Conservation (phyloP, 768 basidiomycete species). For the Agrocybe pediades region DNA sequence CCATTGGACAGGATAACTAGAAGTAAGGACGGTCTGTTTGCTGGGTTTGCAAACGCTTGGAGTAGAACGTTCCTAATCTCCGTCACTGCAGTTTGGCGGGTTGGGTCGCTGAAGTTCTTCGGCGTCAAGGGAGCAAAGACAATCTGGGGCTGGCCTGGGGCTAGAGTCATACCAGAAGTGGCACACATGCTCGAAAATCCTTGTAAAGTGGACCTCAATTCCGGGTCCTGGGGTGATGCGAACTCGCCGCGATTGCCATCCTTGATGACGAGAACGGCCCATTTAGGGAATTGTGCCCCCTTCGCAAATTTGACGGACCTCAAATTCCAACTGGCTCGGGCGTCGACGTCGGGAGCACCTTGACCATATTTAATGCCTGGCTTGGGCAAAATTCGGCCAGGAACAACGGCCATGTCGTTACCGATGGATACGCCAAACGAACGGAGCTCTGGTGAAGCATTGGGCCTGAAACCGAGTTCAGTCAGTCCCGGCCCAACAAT, state of each 20-base stretch:
- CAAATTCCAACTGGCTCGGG: conserved; percentile 80
- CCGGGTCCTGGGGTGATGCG: conserved; percentile 49
- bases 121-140: conserved; percentile 48
- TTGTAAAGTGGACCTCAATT: conserved; percentile 42
- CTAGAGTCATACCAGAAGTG: conserved; percentile 61
- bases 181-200: conserved; percentile 68
- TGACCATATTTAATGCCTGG: conserved; percentile 64
- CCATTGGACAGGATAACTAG: conserved; percentile 67
- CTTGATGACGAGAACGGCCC: conserved; percentile 70
- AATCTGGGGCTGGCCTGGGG: conserved; percentile 34
- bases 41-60: conserved; percentile 37
- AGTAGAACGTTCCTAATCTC: conserved; percentile 49
- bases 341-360: conserved; percentile 46
- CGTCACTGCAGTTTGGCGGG: conserved; percentile 52
- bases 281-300: conserved; percentile 58
- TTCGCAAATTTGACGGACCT: conserved; percentile 61
- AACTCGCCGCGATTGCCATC: conserved; percentile 69
- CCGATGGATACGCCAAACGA: conserved; percentile 67
- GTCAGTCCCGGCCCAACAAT: conserved; percentile 67
- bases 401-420: conserved; percentile 66
- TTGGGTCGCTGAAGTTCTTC: conserved; percentile 54
- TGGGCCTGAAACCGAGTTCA: conserved; percentile 56
- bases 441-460: conserved; percentile 37
- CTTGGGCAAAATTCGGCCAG: conserved; percentile 64
- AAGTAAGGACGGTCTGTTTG: conserved; percentile 54